phyloP scores from a whole-genome alignment of 78 protist genomes.

The Polysphondylium violaceum region DNA sequence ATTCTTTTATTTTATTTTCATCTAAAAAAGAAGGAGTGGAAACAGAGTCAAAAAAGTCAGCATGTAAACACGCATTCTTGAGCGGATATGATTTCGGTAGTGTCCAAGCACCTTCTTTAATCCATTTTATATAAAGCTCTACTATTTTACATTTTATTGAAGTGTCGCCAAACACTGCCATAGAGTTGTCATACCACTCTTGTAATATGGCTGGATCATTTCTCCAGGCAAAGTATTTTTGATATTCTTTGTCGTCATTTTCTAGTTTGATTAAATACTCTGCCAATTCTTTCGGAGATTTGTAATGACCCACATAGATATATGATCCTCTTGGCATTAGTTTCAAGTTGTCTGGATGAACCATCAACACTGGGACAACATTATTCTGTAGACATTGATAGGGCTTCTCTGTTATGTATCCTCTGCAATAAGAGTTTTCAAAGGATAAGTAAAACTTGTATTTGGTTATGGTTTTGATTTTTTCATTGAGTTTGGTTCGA shows the following conservation, averaged over 20 bases:
- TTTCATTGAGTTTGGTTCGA: not conserved
- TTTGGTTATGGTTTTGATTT: not conserved
- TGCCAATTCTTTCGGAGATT: conserved; percentile 2
- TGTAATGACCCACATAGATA: conserved; percentile 22
- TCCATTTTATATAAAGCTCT: too few relatives aligned
- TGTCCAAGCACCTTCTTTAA: too few relatives aligned
- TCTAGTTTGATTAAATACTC: conserved; percentile 19
- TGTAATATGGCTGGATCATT: not conserved
- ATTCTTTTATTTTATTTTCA: too few relatives aligned
- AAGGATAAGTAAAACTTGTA: conserved; percentile 52
- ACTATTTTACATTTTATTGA: too few relatives aligned
- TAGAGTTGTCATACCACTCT: too few relatives aligned
- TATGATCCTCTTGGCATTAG: conserved; percentile 35
- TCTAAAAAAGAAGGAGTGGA: too few relatives aligned
- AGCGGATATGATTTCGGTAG: too few relatives aligned
- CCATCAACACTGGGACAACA: conserved; percentile 31
- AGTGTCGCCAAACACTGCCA: too few relatives aligned
- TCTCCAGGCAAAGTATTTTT: conserved; percentile 50
- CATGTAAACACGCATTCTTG: too few relatives aligned
- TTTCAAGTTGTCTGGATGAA: not conserved
- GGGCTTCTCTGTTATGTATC: conserved; percentile 34
- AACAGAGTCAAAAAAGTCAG: too few relatives aligned
- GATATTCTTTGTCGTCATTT: conserved; percentile 9
- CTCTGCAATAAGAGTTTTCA: conserved; percentile 36
- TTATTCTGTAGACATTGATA: conserved; percentile 10